Conservation (phyloP, 2,329 filamentous ascomycete species). For the Penicillium glabrum region DNA sequence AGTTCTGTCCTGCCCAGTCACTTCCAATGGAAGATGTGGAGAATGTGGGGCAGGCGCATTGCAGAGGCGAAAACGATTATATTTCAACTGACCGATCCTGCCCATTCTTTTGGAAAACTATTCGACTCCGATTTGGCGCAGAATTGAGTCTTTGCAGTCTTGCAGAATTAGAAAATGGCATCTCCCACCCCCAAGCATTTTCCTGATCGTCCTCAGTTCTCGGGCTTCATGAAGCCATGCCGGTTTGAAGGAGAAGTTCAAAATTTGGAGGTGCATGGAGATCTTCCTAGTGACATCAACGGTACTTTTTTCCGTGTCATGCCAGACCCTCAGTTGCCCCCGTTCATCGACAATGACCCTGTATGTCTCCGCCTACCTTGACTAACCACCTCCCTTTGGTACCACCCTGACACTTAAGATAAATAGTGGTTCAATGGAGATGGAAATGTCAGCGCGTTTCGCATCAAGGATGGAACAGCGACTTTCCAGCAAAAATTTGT, state of each 20-base stretch:
- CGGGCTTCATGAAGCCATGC: conserved; percentile 33
- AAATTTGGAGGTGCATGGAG: conserved; percentile 44
- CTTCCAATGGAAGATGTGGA: no score
- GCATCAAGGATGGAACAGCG: conserved; percentile 33
- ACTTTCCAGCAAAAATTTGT: conserved; percentile 41
- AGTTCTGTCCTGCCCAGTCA: no score
- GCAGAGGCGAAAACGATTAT: no score
- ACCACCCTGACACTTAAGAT: neutral
- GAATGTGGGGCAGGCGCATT: no score
- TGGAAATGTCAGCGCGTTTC: conserved; percentile 41
- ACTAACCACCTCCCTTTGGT: neutral
- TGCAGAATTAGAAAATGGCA: neutral
- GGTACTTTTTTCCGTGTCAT: conserved; percentile 54
- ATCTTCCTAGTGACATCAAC: conserved; percentile 46
- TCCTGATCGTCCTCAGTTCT: conserved; percentile 22
- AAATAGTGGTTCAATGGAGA: conserved; percentile 42
- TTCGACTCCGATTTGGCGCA: no score
- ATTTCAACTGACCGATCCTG: no score
- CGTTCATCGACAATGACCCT: conserved; percentile 32
- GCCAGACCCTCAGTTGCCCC: conserved; percentile 47
- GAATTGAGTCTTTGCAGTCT: no score
- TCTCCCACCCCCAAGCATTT: conserved; percentile 4
- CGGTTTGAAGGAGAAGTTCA: conserved; percentile 44
- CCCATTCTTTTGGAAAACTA: no score
- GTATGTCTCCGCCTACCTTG: conserved; percentile 7